Evolutionary conservation across 768 basidiomycete species (phyloP).

Genomic region (Terana coerulea): DNA sequence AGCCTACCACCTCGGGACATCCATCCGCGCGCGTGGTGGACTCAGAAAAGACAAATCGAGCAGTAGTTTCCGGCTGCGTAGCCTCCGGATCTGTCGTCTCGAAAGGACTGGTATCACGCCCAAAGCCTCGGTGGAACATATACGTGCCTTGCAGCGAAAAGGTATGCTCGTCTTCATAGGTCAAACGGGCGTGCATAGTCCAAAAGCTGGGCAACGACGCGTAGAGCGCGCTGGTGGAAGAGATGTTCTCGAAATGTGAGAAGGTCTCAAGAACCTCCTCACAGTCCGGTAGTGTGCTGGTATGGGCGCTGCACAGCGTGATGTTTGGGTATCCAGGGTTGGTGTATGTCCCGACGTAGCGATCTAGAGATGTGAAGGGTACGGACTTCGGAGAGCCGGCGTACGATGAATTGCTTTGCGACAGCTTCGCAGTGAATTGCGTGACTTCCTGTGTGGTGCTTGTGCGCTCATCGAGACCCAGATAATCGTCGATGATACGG

Average conservation of each 20-base stretch:
- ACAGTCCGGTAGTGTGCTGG: conserved; percentile 20
- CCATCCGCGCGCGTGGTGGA: not conserved
- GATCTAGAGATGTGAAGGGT: conserved; percentile 15
- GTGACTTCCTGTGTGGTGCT: not conserved
- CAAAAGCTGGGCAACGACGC: conserved; percentile 32
- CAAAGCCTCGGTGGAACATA: conserved; percentile 36
- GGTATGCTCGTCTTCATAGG: conserved; percentile 13
- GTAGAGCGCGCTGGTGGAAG: conserved; percentile 11
- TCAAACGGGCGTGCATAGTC: conserved; percentile 35
- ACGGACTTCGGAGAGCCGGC: too few species aligned
- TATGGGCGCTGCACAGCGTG: conserved; percentile 30
- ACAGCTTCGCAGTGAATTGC: too few species aligned
- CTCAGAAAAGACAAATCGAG: not conserved
- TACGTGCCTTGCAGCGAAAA: conserved; percentile 23
- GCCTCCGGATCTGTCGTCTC: not conserved
- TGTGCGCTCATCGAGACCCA: not conserved
- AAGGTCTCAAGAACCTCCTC: conserved; percentile 26
- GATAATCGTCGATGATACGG: conserved; percentile 12
- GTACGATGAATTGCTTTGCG: too few species aligned
- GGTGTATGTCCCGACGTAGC: conserved; percentile 33
- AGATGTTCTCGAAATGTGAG: conserved; percentile 20
- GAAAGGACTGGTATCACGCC: conserved; percentile 29
- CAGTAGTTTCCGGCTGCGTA: not conserved
- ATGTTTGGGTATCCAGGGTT: conserved; percentile 36
- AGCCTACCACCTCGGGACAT: not conserved